Evolutionary conservation across 2,329 filamentous ascomycete genomes (phyloP), one percentile per base, ranked within the genome.

Genomic region (Ophiosphaerella narmari): DNA sequence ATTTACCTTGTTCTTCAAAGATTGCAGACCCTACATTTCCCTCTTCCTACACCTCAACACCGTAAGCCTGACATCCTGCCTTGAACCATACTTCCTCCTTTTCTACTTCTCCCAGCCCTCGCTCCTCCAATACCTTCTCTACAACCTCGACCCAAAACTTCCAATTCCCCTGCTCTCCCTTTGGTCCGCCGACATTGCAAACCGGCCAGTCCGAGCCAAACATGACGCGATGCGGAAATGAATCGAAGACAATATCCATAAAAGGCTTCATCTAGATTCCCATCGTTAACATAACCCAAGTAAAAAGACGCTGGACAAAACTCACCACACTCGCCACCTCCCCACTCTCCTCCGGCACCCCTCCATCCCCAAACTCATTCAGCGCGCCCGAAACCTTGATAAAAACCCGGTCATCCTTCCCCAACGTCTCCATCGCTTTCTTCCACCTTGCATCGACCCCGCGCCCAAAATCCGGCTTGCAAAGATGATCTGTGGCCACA

Each of bases 181-280:
- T 74, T 0, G 80, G 80, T 2, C 82, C 82, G 0, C 83, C 83
- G 31, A 90, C 76, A 55, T 90, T 92, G 75, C 91, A 96, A 1
- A 97, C 87, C 2, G 93, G 92, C 93, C 93, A 97, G 73, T 97
- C 91, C 57, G 88, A 92, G 21, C 88, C 92, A 73, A 94, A 97
- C 87, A 97, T 91, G 68, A 94, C 81, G 56, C 90, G 81, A 18
- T 78, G 69, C 0, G 88, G 76, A 66, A 96, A 97, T 1, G 82
- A 82, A 24, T 85, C 82, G 44, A 95, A 82, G 0, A 92, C 76
- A 44, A 49, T 44, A 12, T 53, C 36, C 11, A 57, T 21, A 32
- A 52, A 51, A 4, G 57, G 50, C 1, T n/a, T 33, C 4, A 29
- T 6, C 26, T 29, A 9, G 26, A 29, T 29, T 29, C 11, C 2